These are phyloP conservation scores for Penicillium crystallinum DNA, from an alignment of 495 filamentous ascomycete species.

Conservation along the genomic window DNA sequence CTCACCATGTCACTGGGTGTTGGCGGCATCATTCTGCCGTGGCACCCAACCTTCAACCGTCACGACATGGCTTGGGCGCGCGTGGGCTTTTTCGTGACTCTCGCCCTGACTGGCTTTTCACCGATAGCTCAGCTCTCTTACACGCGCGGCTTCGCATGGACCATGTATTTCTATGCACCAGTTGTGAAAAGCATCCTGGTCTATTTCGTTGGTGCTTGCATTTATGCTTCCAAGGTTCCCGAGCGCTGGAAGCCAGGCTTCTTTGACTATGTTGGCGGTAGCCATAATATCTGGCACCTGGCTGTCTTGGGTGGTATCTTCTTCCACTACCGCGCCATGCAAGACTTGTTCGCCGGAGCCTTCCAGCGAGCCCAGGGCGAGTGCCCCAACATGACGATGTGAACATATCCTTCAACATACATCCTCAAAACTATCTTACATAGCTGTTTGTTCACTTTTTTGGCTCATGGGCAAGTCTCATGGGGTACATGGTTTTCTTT, in stretches of 20 bases:
- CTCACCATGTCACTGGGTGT: constrained; percentile 77
- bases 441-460: constrained; percentile 1
- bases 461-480: constrained; percentile 5
- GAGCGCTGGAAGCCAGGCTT: constrained; percentile 88
- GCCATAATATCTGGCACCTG: constrained; percentile 96
- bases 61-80: constrained; percentile 86
- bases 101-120: constrained; percentile 86
- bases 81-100: constrained; percentile 84
- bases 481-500: background rate
- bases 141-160: constrained; percentile 69
- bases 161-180: constrained; percentile 83
- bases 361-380: constrained; percentile 62
- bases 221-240: constrained; percentile 93
- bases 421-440: background rate
- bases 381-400: constrained; percentile 41
- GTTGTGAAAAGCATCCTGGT: constrained; percentile 78
- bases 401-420: constrained; percentile 7
- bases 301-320: constrained; percentile 95
- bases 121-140: constrained; percentile 78
- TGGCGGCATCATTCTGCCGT: constrained; percentile 86
- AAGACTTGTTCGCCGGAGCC: constrained; percentile 84
- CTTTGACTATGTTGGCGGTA: constrained; percentile 91
- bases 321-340: constrained; percentile 95
- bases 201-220: constrained; percentile 74
- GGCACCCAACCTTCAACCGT: constrained; percentile 95